phyloP scores from a whole-genome alignment of 129 eudicot species.

The Flaveria sonorensis region DNA sequence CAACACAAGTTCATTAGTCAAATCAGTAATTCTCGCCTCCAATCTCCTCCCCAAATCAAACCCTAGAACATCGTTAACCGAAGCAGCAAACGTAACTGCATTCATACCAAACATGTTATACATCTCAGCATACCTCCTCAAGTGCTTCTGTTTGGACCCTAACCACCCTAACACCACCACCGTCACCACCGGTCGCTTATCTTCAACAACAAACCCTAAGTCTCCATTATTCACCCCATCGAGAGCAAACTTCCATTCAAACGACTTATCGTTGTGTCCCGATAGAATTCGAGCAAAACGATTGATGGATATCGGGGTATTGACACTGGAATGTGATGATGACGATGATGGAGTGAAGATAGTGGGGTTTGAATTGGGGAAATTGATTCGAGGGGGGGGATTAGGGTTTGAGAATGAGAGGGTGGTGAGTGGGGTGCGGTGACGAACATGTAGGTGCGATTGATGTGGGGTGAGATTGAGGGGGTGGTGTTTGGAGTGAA shows the following conservation, averaged over 20 bases:
- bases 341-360: slow-evolving; percentile 31
- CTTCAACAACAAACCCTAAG: slow-evolving; percentile 13
- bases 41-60: slow-evolving; percentile 71
- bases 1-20: slow-evolving; percentile 50
- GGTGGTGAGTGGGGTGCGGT: slow-evolving; percentile 22
- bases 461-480: neutral
- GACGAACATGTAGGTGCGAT: slow-evolving; percentile 7
- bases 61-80: slow-evolving; percentile 67
- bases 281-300: slow-evolving; percentile 41
- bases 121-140: slow-evolving; percentile 79
- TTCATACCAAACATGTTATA: slow-evolving; percentile 64
- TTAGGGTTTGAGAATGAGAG: slow-evolving; percentile 34
- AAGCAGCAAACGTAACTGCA: slow-evolving; percentile 59
- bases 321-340: slow-evolving; percentile 19
- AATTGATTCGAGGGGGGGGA: slow-evolving; percentile 16
- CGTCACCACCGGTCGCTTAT: slow-evolving; percentile 48
- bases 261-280: slow-evolving; percentile 21
- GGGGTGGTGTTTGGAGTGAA: slow-evolving; percentile 16
- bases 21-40: slow-evolving; percentile 44
- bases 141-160: slow-evolving; percentile 72
- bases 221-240: neutral
- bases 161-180: slow-evolving; percentile 90
- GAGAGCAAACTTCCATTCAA: slow-evolving; percentile 45
- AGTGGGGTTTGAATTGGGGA: slow-evolving; percentile 27
- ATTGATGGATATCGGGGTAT: slow-evolving; percentile 12